Conservation (phyloP, 495 filamentous ascomycete species). For the Penicillium waksmanii region DNA sequence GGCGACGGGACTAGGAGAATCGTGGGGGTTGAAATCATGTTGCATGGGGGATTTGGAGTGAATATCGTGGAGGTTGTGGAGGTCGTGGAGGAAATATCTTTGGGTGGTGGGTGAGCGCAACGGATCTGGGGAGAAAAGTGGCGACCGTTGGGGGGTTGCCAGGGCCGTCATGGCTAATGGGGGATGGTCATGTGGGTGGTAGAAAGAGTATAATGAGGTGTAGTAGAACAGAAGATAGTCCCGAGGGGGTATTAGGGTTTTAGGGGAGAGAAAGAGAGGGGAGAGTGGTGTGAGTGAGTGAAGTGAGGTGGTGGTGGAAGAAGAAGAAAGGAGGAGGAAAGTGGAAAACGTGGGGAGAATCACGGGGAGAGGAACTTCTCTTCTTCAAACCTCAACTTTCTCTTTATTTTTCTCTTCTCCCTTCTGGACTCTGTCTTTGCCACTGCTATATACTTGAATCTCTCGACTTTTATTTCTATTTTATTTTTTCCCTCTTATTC, state of each 20-base stretch:
- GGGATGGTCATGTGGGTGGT: not conserved
- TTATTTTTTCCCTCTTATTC: not conserved
- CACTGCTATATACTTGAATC: not conserved
- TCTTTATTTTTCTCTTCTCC: not conserved
- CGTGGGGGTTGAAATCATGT: constrained; percentile 34
- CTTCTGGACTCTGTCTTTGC: not conserved
- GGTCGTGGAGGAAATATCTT: constrained; percentile 45
- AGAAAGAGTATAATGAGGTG: constrained; percentile 2
- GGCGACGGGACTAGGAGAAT: constrained; percentile 39
- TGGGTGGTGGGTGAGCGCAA: constrained; percentile 48
- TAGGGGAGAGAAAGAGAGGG: too few species aligned
- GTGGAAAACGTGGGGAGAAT: not conserved
- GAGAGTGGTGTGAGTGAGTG: too few species aligned
- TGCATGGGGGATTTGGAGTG: constrained; percentile 42
- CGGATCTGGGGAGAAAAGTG: constrained; percentile 41
- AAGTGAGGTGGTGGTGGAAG: not conserved
- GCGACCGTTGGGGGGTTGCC: constrained; percentile 39
- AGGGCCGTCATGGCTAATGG: constrained; percentile 48
- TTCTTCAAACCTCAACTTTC: not conserved
- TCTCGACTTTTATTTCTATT: too few species aligned
- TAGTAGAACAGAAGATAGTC: not conserved
- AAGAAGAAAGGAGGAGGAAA: not conserved
- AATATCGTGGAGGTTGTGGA: constrained; percentile 16
- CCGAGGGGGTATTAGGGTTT: too few species aligned
- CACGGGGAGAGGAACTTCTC: not conserved